Percentiles rank a stretch among this genome's conserved stretches.
phyloP scores from a whole-genome alignment of 495 filamentous ascomycete species.

The Parachaetomium inaequale region DNA sequence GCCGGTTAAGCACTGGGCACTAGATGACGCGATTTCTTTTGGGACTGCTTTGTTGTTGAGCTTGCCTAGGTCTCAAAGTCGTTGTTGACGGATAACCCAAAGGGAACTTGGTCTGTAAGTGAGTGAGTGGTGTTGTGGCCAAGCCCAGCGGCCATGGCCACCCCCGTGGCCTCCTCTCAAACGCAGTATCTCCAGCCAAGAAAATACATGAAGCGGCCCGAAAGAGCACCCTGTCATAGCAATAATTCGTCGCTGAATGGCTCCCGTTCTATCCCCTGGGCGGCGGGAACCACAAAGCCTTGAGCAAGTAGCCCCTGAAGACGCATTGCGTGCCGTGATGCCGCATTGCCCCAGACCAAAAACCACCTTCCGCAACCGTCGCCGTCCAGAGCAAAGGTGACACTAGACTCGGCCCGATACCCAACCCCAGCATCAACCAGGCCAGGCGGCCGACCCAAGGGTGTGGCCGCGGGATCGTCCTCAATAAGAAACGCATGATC shows the following conservation, averaged over 20 bases:
- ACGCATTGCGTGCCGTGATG: too few species aligned
- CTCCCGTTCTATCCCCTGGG: too few species aligned
- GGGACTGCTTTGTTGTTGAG: neutral
- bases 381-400: neutral
- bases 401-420: neutral
- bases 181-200: neutral
- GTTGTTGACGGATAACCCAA: neutral
- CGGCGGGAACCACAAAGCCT: too few species aligned
- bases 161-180: neutral
- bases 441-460: neutral
- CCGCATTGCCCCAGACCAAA: too few species aligned
- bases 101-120: neutral
- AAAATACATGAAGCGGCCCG: neutral
- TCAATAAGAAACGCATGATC: conserved; percentile 6
- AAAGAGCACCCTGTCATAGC: neutral
- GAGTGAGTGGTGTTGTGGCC: neutral
- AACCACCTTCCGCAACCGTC: neutral
- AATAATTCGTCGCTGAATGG: too few species aligned
- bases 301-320: too few species aligned
- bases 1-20: neutral
- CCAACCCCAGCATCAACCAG: neutral
- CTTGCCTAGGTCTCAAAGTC: neutral
- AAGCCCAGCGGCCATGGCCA: neutral
- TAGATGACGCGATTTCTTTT: neutral
- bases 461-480: neutral